phyloP scores from a whole-genome alignment of 768 basidiomycete species.

The Thelephora ganbajun region DNA sequence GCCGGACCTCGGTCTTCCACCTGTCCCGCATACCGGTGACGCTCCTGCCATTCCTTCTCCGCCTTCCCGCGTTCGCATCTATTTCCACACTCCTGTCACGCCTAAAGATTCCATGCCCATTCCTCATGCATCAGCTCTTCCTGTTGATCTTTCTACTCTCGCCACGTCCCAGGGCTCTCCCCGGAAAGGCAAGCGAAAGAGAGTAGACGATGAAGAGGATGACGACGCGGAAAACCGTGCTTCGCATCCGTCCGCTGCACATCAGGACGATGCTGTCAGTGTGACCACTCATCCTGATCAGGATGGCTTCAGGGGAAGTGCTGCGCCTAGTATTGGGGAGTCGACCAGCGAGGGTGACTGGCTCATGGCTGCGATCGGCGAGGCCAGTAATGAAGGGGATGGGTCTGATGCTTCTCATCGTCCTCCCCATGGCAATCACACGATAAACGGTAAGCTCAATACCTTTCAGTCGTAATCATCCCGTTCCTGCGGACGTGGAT shows the following conservation, averaged over 20 bases:
- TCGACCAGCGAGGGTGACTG: constrained; percentile 67
- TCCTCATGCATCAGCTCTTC: constrained; percentile 41
- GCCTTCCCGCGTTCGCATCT: constrained; percentile 78
- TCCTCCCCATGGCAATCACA: constrained; percentile 14
- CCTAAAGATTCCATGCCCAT: constrained; percentile 70
- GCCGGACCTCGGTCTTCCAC: constrained; percentile 5
- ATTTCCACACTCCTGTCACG: constrained; percentile 83
- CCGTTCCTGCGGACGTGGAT: constrained; percentile 12
- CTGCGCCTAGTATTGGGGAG: constrained; percentile 51
- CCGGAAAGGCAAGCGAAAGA: constrained; percentile 78
- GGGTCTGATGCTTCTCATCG: constrained; percentile 13
- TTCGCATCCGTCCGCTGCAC: constrained; percentile 24
- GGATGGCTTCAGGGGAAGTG: constrained; percentile 34
- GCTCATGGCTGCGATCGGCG: constrained; percentile 80
- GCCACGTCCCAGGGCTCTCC: constrained; percentile 27
- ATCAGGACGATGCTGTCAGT: constrained; percentile 41
- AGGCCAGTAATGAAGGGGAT: constrained; percentile 43
- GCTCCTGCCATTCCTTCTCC: constrained; percentile 23
- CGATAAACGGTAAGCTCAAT: constrained; percentile 20
- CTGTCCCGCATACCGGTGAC: background rate
- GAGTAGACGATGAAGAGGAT: constrained; percentile 72
- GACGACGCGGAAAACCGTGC: constrained; percentile 65
- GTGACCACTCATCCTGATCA: constrained; percentile 33
- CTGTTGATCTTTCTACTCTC: constrained; percentile 23
- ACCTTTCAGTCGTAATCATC: constrained; percentile 5